Evolutionary conservation across 1,284 basidiomycete species (phyloP), one percentile per base, ranked within the genome.

Genomic region (Pholiota adiposa): DNA sequence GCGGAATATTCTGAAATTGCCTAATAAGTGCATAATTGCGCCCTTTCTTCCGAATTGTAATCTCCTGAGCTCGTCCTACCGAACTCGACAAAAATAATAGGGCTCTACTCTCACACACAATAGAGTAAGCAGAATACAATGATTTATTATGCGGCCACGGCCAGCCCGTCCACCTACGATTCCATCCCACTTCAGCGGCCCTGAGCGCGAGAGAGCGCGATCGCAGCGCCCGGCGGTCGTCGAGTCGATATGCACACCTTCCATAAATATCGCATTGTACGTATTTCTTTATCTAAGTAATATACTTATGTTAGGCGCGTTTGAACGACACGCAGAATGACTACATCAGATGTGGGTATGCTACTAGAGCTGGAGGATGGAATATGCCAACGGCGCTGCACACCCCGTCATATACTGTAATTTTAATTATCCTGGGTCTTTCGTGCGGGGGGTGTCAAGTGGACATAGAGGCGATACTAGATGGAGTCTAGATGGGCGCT

Each of bases 181-280:
- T 38, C 36, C 12, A 38, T 38, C 36, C 36, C 36, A 4, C 36
- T 12, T 12, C 21, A 12, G 25, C 51, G 43, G 40, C 58, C 58
- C 58, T 60, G 58, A 60, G 41, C 58, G 58, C 58, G 58, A 51
- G 58, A 60, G 51, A 44, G 29, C 16, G 31, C 31, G 48, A 31
- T 31, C 29, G 31, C 31, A 34, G n/a, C 48, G 48, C 29, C 36
- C 48, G 48, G 48, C 48, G 48, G 44, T 48, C n/a, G 25, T 48
- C 48, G 31, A 33, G 48, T 33, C 31, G 12, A 50, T 34, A n/a
- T 23, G 46, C 27, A 27, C 25, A 48, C 46, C 40, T 41, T 41
- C 19, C 40, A 7, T 43, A 43, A 43, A 19, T 31, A 31, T n/a
- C 29, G 29, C 11, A 31, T 31, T 31, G 5, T 11, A 5, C 29